These are phyloP conservation scores for Diaporthe velutina DNA, from an alignment of 2,329 filamentous ascomycete genomes.

Conservation along the genomic window DNA sequence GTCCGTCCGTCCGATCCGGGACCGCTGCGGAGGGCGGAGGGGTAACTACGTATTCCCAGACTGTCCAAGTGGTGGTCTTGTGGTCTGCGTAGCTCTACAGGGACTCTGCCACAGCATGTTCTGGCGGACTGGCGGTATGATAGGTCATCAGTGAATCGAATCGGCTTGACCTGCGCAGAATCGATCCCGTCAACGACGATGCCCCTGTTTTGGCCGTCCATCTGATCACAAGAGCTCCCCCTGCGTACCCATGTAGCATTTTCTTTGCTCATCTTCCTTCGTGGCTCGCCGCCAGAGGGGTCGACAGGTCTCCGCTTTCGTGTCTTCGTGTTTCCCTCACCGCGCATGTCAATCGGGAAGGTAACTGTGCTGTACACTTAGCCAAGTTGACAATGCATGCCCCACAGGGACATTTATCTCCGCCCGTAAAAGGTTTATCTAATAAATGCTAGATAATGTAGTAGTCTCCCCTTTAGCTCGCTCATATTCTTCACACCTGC, in stretches of 20 bases:
- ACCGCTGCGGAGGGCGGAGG: constrained; percentile 3
- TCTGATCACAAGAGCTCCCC: neutral
- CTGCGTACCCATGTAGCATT: neutral
- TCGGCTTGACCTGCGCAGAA: neutral
- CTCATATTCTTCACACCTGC: constrained; percentile 18
- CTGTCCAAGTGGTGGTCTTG: constrained; percentile 10
- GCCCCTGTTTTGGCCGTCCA: neutral
- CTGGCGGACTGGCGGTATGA: neutral
- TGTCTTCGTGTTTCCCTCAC: constrained; percentile 9
- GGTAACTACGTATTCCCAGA: constrained; percentile 6
- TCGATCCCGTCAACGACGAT: constrained; percentile 4
- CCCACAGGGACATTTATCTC: constrained; percentile 22
- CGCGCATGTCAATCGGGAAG: constrained; percentile 27
- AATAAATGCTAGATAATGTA: neutral
- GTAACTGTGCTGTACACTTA: neutral
- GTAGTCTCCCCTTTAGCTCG: constrained; percentile 9
- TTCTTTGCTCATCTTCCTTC: neutral
- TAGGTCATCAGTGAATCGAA: neutral
- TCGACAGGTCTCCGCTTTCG: constrained; percentile 17
- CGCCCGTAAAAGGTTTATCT: constrained; percentile 7
- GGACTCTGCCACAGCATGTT: neutral
- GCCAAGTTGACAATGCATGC: constrained; percentile 19
- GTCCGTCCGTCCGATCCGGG: constrained; percentile 1
- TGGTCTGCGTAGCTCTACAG: too few species aligned
- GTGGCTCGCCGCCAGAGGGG: neutral